A percentile compares a stretch with the other conserved stretches of the same genome.
phyloP scores from a whole-genome alignment of 495 filamentous ascomycete genomes.

The Lasiosphaeria miniovina region DNA sequence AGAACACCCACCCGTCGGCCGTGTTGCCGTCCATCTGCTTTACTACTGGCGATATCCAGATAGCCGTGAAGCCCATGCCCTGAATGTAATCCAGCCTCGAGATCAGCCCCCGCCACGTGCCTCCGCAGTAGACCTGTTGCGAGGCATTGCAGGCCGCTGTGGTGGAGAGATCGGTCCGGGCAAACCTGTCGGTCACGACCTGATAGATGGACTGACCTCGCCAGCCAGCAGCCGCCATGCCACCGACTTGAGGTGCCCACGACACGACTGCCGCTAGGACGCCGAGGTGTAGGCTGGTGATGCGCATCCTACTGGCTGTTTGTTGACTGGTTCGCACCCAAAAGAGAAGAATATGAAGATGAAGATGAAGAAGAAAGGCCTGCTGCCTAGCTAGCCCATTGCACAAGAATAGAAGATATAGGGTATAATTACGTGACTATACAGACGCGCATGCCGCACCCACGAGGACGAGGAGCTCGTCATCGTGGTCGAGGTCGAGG shows the following conservation, averaged over 20 bases:
- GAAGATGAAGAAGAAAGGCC: too few species aligned
- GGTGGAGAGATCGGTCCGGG: constrained; percentile 62
- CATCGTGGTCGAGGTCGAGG: too few species aligned
- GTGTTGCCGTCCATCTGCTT: constrained; percentile 53
- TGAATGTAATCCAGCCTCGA: constrained; percentile 69
- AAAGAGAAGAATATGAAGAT: background rate
- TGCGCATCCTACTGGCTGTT: constrained; percentile 5
- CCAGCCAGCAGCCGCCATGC: constrained; percentile 32
- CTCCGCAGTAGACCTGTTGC: constrained; percentile 64
- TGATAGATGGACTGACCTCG: constrained; percentile 68
- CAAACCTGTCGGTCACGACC: constrained; percentile 73
- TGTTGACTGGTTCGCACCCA: background rate
- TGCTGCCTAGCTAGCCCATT: too few species aligned
- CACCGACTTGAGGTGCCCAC: constrained; percentile 8
- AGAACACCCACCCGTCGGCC: constrained; percentile 40
- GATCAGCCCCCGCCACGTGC: constrained; percentile 70
- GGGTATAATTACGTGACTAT: too few species aligned
- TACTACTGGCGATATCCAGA: constrained; percentile 81
- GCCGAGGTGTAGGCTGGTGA: constrained; percentile 1
- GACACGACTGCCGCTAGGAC: background rate
- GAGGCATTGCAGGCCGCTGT: constrained; percentile 52
- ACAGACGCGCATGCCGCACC: too few species aligned
- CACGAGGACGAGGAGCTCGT: too few species aligned
- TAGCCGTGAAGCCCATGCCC: constrained; percentile 75
- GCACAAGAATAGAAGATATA: too few species aligned